Base-by-base conservation (phyloP, 2,329 filamentous ascomycete genomes). In the Arachnomyces sp. region DNA sequence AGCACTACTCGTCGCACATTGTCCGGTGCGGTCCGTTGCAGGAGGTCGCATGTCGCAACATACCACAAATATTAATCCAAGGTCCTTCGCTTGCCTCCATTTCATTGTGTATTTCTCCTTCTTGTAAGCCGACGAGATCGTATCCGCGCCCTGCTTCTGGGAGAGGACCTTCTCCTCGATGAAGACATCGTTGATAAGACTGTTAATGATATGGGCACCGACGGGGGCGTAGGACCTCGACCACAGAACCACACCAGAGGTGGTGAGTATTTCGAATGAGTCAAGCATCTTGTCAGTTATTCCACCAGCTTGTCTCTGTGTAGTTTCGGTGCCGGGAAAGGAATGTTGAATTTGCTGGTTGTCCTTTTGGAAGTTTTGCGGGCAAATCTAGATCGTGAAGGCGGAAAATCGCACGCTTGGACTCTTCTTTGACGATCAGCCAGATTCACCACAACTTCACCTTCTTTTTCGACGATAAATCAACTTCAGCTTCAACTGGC, bases 231-330 rank as follows among this genome's bases (percentile, higher is more conserved):
- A 94, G 17, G 80, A 82, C 60, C 84, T 82, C 46, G 90, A 95
- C 92, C 92, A 98, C 40, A 98, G 77, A 43, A 98, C 92, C 47
- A 98, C 89, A 42, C 92, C 92, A 3, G 89, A 94, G 29, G 90
- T 94, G 45, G 90, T 95, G 46, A 98, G 67, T 50, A 98, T 92
- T 66, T 98, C 90, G 63, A 98, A 98, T 12, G 85, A 83, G 70
- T 98, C 92, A 66, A 98, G 70, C 90, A 96, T 96, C 43, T 51
- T 60, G 37, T n/a, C 8, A n/a, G 28, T 25, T 25, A 25, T 25
- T 25, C 20, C 3, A 25, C 20, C 16, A 14, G 11, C 12, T 38
- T 11, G 34, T 25, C 17, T 18, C 28, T 14, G 12, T 25, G 29
- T 43, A 15, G 2, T 14, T 32, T n/a, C 7, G 29, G 11, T 14